phyloP scores from a whole-genome alignment of 2,329 filamentous ascomycete species.

The Chaetomiaceae sp. region DNA sequence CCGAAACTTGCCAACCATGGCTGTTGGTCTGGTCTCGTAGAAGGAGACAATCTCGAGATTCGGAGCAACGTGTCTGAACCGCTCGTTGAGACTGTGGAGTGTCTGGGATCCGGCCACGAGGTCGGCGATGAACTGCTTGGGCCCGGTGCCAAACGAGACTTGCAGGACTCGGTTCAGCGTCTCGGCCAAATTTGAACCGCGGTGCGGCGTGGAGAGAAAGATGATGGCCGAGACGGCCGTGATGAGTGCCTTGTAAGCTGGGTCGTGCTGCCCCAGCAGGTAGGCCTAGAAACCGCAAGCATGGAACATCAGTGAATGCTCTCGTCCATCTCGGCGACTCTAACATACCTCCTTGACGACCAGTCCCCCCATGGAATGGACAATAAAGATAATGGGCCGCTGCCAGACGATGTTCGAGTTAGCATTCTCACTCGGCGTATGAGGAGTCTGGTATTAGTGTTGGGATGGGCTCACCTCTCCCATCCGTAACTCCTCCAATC shows the following conservation, averaged over 20 bases:
- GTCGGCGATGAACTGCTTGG: slow-evolving; percentile 31
- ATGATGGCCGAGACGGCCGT: slow-evolving; percentile 27
- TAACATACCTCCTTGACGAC: slow-evolving; percentile 29
- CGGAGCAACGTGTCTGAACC: slow-evolving; percentile 29
- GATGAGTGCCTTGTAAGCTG: slow-evolving; percentile 27
- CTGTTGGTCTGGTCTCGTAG: slow-evolving; percentile 26
- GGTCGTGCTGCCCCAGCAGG: slow-evolving; percentile 26
- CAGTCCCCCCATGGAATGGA: slow-evolving; percentile 32
- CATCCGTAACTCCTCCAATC: slow-evolving; percentile 24
- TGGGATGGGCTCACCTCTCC: slow-evolving; percentile 21
- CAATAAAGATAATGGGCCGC: slow-evolving; percentile 29
- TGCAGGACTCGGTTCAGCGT: slow-evolving; percentile 31
- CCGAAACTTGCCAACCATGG: slow-evolving; percentile 6
- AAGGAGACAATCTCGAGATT: slow-evolving; percentile 28
- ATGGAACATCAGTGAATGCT: neutral
- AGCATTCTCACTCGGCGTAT: too few species aligned
- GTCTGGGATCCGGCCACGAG: slow-evolving; percentile 25
- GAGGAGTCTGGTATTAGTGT: too few species aligned
- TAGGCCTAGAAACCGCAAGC: slow-evolving; percentile 23
- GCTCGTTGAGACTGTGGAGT: slow-evolving; percentile 28
- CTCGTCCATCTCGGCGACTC: neutral
- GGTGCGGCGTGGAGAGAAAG: slow-evolving; percentile 34
- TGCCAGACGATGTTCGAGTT: neutral
- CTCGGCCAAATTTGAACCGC: slow-evolving; percentile 30
- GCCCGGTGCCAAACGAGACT: slow-evolving; percentile 12